Evolutionary conservation across 208 protist species (phyloP).

Genomic region (Trichomonas tenax): DNA sequence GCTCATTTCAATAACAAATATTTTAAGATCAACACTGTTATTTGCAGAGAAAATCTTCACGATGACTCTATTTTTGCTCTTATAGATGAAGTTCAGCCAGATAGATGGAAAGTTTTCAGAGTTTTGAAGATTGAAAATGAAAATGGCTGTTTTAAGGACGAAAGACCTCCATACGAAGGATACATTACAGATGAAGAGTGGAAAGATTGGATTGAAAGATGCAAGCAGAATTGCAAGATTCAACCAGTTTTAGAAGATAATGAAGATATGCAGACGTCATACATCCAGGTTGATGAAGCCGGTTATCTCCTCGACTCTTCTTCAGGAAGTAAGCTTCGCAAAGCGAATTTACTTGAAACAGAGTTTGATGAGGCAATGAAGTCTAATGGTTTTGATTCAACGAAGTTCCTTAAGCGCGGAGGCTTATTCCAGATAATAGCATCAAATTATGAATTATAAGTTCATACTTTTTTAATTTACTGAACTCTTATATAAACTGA

Average conservation of each 20-base stretch:
- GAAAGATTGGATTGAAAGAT: neutral
- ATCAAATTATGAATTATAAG: neutral
- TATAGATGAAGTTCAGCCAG: neutral
- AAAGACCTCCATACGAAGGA: neutral
- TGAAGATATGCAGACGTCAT: neutral
- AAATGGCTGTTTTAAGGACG: neutral
- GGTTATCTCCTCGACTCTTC: neutral
- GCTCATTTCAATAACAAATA: neutral
- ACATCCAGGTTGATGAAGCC: neutral
- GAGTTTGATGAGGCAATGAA: neutral
- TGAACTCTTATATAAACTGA: too few species aligned
- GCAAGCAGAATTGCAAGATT: neutral
- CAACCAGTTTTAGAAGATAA: neutral
- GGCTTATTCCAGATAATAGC: neutral
- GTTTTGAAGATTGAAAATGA: constrained; percentile 2
- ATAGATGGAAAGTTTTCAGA: constrained; percentile 19
- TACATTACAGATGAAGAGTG: neutral
- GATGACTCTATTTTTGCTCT: neutral
- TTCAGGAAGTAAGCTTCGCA: neutral
- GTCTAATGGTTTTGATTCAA: neutral
- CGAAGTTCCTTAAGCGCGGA: neutral
- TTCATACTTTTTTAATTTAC: too few species aligned
- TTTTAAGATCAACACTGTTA: neutral
- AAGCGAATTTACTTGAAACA: neutral
- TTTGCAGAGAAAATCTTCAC: neutral